phyloP scores from a whole-genome alignment of 2,329 filamentous ascomycete genomes.

The Trichoderma hamatum region DNA sequence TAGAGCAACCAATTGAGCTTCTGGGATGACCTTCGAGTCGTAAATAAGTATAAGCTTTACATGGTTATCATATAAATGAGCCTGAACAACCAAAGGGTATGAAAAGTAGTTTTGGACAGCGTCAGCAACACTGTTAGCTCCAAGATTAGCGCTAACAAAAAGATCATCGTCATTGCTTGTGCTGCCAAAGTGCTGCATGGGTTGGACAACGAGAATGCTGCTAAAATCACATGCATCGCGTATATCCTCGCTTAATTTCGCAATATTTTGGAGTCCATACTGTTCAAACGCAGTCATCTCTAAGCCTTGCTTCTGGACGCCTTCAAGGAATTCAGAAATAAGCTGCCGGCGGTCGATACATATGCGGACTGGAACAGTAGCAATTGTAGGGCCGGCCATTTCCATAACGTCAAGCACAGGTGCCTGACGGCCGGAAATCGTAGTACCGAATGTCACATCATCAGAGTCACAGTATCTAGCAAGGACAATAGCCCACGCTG shows the following conservation, averaged over 20 bases:
- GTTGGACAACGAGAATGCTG: conserved; percentile 31
- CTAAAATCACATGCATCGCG: conserved; percentile 31
- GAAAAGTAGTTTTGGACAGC: conserved; percentile 22
- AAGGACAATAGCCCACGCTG: conserved; percentile 21
- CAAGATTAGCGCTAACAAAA: neutral
- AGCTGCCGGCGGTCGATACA: neutral
- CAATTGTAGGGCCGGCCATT: conserved; percentile 32
- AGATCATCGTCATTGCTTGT: neutral
- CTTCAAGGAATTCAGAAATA: conserved; percentile 20
- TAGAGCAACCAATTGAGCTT: conserved; percentile 9
- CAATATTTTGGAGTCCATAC: conserved; percentile 34
- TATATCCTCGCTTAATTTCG: conserved; percentile 26
- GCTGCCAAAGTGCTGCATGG: conserved; percentile 15
- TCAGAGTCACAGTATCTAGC: conserved; percentile 29
- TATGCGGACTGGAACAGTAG: conserved; percentile 29
- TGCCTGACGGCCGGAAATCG: conserved; percentile 31
- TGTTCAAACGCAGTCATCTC: conserved; percentile 33
- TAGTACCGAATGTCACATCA: conserved; percentile 31
- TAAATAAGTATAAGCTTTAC: conserved; percentile 5
- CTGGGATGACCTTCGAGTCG: conserved; percentile 1
- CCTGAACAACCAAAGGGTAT: conserved; percentile 22
- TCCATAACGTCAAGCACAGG: conserved; percentile 31
- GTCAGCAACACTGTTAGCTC: neutral
- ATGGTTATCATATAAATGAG: conserved; percentile 7
- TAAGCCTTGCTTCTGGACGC: conserved; percentile 26